Conservation (phyloP, 352 stramenopile species). For the Phytophthora litchii region DNA sequence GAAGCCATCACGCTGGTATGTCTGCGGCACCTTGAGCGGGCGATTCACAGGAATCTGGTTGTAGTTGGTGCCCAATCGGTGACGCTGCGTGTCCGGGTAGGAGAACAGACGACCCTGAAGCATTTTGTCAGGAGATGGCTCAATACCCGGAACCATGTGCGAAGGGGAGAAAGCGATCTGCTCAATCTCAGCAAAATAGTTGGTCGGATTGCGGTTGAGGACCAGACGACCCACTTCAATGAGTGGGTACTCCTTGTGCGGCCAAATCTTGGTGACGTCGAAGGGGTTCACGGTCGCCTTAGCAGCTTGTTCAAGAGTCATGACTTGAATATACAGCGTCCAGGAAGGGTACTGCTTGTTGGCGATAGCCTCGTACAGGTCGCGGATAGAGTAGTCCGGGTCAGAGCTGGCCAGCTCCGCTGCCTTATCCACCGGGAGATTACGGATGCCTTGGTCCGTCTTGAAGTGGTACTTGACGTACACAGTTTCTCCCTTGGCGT, state of each 20-base stretch:
- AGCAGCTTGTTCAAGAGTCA: constrained; percentile 79
- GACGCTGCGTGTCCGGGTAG: constrained; percentile 89
- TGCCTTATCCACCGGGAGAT: constrained; percentile 85
- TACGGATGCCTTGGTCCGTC: constrained; percentile 90
- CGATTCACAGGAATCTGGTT: constrained; percentile 90
- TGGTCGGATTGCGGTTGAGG: constrained; percentile 91
- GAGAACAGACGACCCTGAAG: constrained; percentile 89
- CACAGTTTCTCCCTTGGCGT: constrained; percentile 66
- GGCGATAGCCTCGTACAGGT: constrained; percentile 92
- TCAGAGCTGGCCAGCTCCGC: constrained; percentile 66
- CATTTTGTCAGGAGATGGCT: constrained; percentile 89
- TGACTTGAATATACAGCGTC: constrained; percentile 93
- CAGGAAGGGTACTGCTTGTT: constrained; percentile 82
- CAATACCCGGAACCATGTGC: constrained; percentile 92
- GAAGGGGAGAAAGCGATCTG: constrained; percentile 92
- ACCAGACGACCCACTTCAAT: constrained; percentile 87
- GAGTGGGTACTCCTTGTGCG: constrained; percentile 88
- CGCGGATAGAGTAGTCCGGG: constrained; percentile 90
- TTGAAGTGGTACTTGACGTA: constrained; percentile 96
- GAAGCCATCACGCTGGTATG: constrained; percentile 86
- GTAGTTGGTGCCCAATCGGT: constrained; percentile 91
- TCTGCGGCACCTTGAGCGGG: constrained; percentile 68
- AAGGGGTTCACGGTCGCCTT: constrained; percentile 86
- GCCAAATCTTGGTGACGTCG: constrained; percentile 94
- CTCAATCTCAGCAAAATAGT: constrained; percentile 95